These are phyloP conservation scores for Debaryomyces udenii DNA, from an alignment of 1,139 yeast genomes.

Conservation along the genomic window DNA sequence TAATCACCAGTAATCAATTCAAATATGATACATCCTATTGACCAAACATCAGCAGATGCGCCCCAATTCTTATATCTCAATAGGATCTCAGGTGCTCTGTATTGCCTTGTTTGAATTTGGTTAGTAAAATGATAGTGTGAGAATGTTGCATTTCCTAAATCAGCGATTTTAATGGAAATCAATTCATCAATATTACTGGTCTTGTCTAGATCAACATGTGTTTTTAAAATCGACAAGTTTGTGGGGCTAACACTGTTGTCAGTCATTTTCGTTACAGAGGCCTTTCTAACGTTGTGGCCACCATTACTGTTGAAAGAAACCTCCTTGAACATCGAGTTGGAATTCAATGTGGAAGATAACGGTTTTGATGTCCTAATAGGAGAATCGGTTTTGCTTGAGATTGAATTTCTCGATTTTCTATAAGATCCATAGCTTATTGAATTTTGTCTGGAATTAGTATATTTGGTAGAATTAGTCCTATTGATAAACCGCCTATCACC, in stretches of 20 bases:
- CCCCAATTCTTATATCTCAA: conserved; percentile 77
- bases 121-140: conserved; percentile 72
- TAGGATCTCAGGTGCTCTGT: conserved; percentile 78
- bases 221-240: not conserved
- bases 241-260: conserved; percentile 6
- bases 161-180: conserved; percentile 65
- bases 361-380: conserved; percentile 39
- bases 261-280: not conserved
- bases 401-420: conserved; percentile 29
- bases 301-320: conserved; percentile 4
- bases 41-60: conserved; percentile 82
- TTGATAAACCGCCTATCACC: not conserved
- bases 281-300: not conserved
- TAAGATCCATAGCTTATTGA: conserved; percentile 16
- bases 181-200: conserved; percentile 5
- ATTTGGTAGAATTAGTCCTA: conserved; percentile 4
- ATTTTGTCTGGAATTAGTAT: conserved; percentile 4
- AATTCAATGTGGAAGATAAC: conserved; percentile 24
- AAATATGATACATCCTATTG: conserved; percentile 77
- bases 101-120: conserved; percentile 86
- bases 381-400: conserved; percentile 22
- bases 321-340: conserved; percentile 24
- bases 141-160: conserved; percentile 86
- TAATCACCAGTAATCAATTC: conserved; percentile 86
- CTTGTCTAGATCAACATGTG: conserved; percentile 1